phyloP scores from a whole-genome alignment of 2,329 filamentous ascomycete species.

The Trichophyton benhamiae region DNA sequence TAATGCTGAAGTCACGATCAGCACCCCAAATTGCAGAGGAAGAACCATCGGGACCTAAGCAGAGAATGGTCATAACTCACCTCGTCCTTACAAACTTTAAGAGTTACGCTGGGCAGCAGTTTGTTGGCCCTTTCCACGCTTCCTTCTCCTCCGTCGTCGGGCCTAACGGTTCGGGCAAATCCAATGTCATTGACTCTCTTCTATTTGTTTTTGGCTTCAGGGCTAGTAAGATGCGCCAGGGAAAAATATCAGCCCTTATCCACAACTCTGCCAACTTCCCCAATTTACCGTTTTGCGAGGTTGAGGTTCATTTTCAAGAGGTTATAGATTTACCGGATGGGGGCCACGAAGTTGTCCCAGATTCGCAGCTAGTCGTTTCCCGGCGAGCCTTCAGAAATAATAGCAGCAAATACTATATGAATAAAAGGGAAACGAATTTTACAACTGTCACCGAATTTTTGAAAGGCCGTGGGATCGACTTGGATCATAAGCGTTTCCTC shows the following conservation, averaged over 20 bases:
- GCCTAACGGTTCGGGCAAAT: conserved; percentile 95
- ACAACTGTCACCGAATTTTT: conserved; percentile 80
- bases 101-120: conserved; percentile 89
- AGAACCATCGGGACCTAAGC: conserved; percentile 64
- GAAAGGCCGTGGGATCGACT: conserved; percentile 76
- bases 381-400: conserved; percentile 96
- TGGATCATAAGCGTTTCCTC: conserved; percentile 95
- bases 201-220: conserved; percentile 99
- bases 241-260: conserved; percentile 93
- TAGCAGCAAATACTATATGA: conserved; percentile 95
- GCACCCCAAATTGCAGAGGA: conserved; percentile 51
- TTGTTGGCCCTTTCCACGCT: conserved; percentile 90
- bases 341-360: conserved; percentile 61
- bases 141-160: conserved; percentile 98
- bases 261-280: conserved; percentile 88
- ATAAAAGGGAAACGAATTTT: conserved; percentile 79
- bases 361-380: conserved; percentile 78
- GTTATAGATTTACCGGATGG: conserved; percentile 77
- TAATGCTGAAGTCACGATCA: conserved; percentile 74
- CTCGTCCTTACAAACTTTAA: conserved; percentile 95
- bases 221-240: conserved; percentile 97
- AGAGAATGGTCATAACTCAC: conserved; percentile 85
- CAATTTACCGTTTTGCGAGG: conserved; percentile 80
- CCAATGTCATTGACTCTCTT: conserved; percentile 95
- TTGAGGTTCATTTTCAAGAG: conserved; percentile 92